phyloP scores from a whole-genome alignment of 306 rosid genomes.

The Ochetophila trinervis region DNA sequence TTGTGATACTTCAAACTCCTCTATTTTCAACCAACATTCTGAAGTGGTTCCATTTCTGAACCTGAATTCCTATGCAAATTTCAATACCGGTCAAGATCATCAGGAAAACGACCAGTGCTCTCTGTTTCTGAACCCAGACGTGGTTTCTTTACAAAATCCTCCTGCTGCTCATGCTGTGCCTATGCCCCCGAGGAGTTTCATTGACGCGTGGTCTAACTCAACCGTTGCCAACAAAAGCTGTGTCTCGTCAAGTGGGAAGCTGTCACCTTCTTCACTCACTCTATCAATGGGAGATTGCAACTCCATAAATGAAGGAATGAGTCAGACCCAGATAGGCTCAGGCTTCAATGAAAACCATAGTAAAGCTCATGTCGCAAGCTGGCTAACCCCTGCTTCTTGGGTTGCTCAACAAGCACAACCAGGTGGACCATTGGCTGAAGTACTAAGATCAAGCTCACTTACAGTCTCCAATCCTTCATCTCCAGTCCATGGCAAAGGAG shows the following conservation, averaged over 20 bases:
- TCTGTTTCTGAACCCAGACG: slow-evolving; percentile 38
- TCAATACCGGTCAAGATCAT: slow-evolving; percentile 33
- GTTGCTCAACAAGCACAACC: slow-evolving; percentile 43
- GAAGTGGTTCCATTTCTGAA: slow-evolving; percentile 33
- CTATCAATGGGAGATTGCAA: slow-evolving; percentile 56
- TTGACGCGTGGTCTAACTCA: slow-evolving; percentile 74
- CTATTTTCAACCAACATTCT: slow-evolving; percentile 14
- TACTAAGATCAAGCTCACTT: slow-evolving; percentile 48
- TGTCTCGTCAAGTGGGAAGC: slow-evolving; percentile 35
- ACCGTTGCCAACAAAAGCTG: slow-evolving; percentile 25
- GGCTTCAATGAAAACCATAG: slow-evolving; percentile 30
- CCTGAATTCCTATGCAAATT: slow-evolving; percentile 39
- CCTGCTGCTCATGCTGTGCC: slow-evolving; percentile 6
- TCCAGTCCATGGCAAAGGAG: slow-evolving; percentile 38
- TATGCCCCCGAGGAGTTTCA: slow-evolving; percentile 51
- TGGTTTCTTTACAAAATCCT: slow-evolving; percentile 29
- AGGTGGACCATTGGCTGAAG: slow-evolving; percentile 82
- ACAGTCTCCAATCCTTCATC: slow-evolving; percentile 42
- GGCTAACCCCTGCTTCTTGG: slow-evolving; percentile 53
- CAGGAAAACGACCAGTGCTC: slow-evolving; percentile 27
- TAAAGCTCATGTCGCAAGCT: slow-evolving; percentile 33
- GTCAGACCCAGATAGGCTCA: slow-evolving; percentile 39
- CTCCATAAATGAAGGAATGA: slow-evolving; percentile 35
- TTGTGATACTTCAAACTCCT: slow-evolving; percentile 18
- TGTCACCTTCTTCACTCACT: slow-evolving; percentile 58